Base-by-base conservation (phyloP, 495 filamentous ascomycete genomes). In the Penicillium cosmopolitanum region DNA sequence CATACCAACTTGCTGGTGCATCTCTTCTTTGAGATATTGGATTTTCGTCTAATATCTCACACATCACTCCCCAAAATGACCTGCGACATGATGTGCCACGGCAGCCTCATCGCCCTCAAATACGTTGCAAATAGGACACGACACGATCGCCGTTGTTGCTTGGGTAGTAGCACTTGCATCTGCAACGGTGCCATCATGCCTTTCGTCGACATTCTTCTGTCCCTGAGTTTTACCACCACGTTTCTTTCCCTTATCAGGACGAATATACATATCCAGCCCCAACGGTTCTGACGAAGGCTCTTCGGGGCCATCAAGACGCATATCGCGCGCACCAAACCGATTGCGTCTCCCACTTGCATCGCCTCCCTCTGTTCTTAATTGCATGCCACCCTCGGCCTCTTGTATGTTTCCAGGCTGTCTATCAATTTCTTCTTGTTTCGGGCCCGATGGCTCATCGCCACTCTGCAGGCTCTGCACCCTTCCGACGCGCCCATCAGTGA, bases 401-500 rank as follows among this genome's bases (percentile, higher is more conserved):
- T 40, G 33, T 19, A 51, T 16, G 8, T 54, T 35, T 6, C 28
- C 48, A 7, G 2, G 21, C n/a, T 28, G 33, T 47, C 13, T 34
- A 4, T 31, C 25, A 21, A 35, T 19, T 42, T 50, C 51, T 18
- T 51, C 50, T 13, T 52, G 36, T 11, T 35, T 43, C 19, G 56
- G 7, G 19, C 2, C 23, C 1, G 56, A 44, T 38, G 48, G 25
- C 18, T 51, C 50, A 4, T 50, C 42, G 15, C 42, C 51, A 13
- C n/a, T 57, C 3, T 23, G 21, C 9, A 63, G 10, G 35, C 51
- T 55, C 68, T 91, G 88, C 33, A 91, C 87, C 34, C 89, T 72
- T 3, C 89, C 89, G 15, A 91, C 80, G 48, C 85, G 76, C 5
- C 89, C 89, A 70, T 89, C 85, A 15, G 73, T 66, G 2, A 91